Evolutionary conservation across 2,329 filamentous ascomycete genomes (phyloP).

Genomic region (Xylaria sp.): DNA sequence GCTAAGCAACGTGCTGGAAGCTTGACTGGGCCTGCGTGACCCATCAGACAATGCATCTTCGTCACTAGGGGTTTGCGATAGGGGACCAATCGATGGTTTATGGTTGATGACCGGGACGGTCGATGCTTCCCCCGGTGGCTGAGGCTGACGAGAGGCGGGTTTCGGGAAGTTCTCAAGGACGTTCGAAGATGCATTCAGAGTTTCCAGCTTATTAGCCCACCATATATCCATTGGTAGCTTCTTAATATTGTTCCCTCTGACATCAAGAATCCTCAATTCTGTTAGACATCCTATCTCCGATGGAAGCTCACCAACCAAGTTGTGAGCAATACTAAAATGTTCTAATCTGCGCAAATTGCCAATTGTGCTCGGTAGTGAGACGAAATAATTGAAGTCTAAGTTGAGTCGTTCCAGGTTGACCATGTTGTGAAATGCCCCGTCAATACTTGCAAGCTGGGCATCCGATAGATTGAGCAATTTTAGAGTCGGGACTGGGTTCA

Average conservation of each 20-base stretch:
- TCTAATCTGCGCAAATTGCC: constrained; percentile 85
- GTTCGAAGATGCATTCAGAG: constrained; percentile 94
- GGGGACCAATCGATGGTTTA: constrained; percentile 58
- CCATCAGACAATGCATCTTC: constrained; percentile 76
- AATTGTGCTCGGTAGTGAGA: constrained; percentile 86
- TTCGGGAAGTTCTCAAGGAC: constrained; percentile 92
- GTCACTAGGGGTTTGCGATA: constrained; percentile 74
- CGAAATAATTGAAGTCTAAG: constrained; percentile 95
- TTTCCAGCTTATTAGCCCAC: constrained; percentile 91
- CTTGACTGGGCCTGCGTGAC: constrained; percentile 82
- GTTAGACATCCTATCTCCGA: constrained; percentile 87
- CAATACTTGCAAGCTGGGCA: constrained; percentile 89
- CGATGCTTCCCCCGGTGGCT: constrained; percentile 65
- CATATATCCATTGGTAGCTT: constrained; percentile 93
- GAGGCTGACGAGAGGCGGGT: constrained; percentile 76
- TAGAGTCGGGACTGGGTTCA: constrained; percentile 79
- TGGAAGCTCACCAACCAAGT: constrained; percentile 85
- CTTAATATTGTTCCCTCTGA: constrained; percentile 92
- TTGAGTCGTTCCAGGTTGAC: constrained; percentile 87
- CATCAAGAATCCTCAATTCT: constrained; percentile 86
- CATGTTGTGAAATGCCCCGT: constrained; percentile 88
- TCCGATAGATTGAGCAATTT: constrained; percentile 90
- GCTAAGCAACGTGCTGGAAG: constrained; percentile 79
- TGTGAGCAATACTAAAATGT: constrained; percentile 93
- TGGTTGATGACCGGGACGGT: constrained; percentile 51